Evolutionary conservation across 768 basidiomycete species (phyloP), one percentile per base, ranked within the genome.

Genomic region (Suillus brevipes): DNA sequence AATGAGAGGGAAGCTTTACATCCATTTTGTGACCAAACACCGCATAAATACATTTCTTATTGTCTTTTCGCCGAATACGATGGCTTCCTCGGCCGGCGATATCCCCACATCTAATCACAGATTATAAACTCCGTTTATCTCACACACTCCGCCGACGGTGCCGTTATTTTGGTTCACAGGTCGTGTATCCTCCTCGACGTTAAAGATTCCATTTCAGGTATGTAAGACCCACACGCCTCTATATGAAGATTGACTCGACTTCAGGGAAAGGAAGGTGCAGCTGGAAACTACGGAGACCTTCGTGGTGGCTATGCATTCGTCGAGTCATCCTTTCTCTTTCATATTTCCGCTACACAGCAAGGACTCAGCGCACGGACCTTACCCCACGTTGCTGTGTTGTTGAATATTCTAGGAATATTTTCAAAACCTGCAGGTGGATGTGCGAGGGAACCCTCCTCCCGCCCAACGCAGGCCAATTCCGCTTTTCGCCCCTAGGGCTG

Each of bases 21-120:
- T 79, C 76, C 79, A 80, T 83, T 85, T 69, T 71, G 72, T 74
- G 75, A 68, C 72, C 70, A 74, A 80, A 77, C 70, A 76, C 70
- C 63, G 75, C 57, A 74, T 78, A 83, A 82, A 77, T 77, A 77
- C 60, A 40, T 58, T 70, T 71, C 74, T 76, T 85, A 84, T 85
- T 84, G 83, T 85, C 78, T 78, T 78, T 73, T 71, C 60, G 61
- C 74, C 76, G 23, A 64, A 67, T 74, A 67, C 14, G 74, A 64
- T 50, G 57, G 43, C 64, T 75, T 71, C 64, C 61, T 71, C 75
- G 71, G 74, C 72, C 74, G 77, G 80, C 67, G 68, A 74, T 61
- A 64, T 77, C 75, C 76, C 50, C 76, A 77, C 68, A 69, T 75
- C 64, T 73, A 72, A 75, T 69, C 69, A 72, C 66, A 71, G 71